A percentile compares a stretch with the other conserved stretches of the same genome.
Conservation (phyloP, 176 grass and related monocot species). For the Ananas comosus region DNA sequence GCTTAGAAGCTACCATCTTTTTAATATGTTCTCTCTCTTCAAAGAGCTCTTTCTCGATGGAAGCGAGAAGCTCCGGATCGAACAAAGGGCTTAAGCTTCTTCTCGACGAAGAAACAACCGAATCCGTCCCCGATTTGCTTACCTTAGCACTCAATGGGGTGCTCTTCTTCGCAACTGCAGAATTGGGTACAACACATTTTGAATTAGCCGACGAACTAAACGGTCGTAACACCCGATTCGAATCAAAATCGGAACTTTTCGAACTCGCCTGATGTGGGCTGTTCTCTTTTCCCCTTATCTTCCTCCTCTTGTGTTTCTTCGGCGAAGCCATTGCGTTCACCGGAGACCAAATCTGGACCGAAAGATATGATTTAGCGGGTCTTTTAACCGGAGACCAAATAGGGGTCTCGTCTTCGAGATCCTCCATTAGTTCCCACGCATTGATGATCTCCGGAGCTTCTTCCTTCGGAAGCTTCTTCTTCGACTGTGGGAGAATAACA, state of each 20-base stretch:
- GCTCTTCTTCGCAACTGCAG: slow-evolving; percentile 41
- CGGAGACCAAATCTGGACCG: slow-evolving; percentile 43
- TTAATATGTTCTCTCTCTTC: slow-evolving; percentile 83
- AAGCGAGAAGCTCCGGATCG: slow-evolving; percentile 80
- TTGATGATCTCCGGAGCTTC: slow-evolving; percentile 74
- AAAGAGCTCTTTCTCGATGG: slow-evolving; percentile 68
- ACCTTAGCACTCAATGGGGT: slow-evolving; percentile 43
- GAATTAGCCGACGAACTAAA: slow-evolving; percentile 82
- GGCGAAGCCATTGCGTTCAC: slow-evolving; percentile 45
- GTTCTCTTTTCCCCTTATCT: slow-evolving; percentile 70
- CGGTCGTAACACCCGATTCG: slow-evolving; percentile 38
- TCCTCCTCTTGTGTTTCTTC: slow-evolving; percentile 24
- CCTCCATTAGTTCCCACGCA: slow-evolving; percentile 86
- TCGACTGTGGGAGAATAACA: slow-evolving; percentile 32
- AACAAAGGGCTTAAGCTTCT: slow-evolving; percentile 83
- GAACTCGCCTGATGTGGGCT: slow-evolving; percentile 53
- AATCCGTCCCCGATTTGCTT: slow-evolving; percentile 21
- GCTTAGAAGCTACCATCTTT: slow-evolving; percentile 37
- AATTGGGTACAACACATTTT: slow-evolving; percentile 21
- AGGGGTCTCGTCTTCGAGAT: slow-evolving; percentile 42
- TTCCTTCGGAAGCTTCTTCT: slow-evolving; percentile 33
- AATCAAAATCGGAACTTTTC: slow-evolving; percentile 29
- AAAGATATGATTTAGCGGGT: slow-evolving; percentile 22
- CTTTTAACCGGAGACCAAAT: slow-evolving; percentile 61
- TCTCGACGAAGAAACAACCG: slow-evolving; percentile 51